phyloP scores from a whole-genome alignment of 768 basidiomycete genomes.

The Heimioporus sp. region DNA sequence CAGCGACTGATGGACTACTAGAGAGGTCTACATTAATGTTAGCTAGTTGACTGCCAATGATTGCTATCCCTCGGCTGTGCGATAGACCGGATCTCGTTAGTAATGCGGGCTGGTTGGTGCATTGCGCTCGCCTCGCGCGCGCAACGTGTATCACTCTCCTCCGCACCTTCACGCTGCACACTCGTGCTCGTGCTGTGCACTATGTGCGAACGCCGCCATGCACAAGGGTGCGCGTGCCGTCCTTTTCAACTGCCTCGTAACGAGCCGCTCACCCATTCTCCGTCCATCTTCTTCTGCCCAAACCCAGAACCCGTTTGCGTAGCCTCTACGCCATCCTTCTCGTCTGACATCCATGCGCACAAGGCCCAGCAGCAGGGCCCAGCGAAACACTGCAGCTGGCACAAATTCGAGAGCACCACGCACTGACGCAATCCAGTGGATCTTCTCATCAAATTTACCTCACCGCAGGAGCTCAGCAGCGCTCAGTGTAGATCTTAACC shows the following conservation, averaged over 20 bases:
- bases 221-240: conserved; percentile 23
- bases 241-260: conserved; percentile 17
- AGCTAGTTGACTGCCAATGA: too few species aligned
- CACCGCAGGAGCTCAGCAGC: conserved; percentile 56
- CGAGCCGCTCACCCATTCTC: conserved; percentile 4
- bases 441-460: conserved; percentile 73
- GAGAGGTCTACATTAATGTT: neutral
- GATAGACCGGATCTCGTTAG: too few species aligned
- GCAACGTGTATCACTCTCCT: conserved; percentile 25
- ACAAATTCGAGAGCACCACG: conserved; percentile 30
- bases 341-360: conserved; percentile 22
- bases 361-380: conserved; percentile 21
- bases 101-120: too few species aligned
- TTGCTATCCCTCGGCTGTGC: too few species aligned
- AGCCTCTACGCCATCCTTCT: conserved; percentile 9
- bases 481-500: conserved; percentile 58
- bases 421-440: conserved; percentile 59
- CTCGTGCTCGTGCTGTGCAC: conserved; percentile 32
- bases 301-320: conserved; percentile 4
- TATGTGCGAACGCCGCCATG: conserved; percentile 20
- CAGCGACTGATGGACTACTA: conserved; percentile 5
- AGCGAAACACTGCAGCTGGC: conserved; percentile 22
- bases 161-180: conserved; percentile 25
- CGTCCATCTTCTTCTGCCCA: conserved; percentile 1
- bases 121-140: conserved; percentile 14